A percentile compares a stretch with the other conserved stretches of the same genome.
phyloP scores from a whole-genome alignment of 176 grass and related monocot species.

The Lolium perenne region DNA sequence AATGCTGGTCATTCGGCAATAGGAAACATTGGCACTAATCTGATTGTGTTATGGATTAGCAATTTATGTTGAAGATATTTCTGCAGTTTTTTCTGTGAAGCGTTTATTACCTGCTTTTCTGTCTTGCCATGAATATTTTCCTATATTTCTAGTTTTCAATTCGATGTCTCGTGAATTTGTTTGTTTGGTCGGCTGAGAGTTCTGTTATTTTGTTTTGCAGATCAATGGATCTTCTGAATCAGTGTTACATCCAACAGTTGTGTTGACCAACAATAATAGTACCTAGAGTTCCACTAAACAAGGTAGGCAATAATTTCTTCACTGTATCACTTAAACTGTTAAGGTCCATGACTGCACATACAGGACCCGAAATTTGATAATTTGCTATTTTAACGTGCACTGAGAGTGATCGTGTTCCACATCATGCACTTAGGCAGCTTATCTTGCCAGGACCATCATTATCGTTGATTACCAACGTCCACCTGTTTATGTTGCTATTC shows the following conservation, averaged over 20 bases:
- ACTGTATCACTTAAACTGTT: background rate
- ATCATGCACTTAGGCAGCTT: background rate
- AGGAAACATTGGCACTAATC: constrained; percentile 1
- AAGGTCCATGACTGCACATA: background rate
- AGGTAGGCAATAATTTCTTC: constrained; percentile 43
- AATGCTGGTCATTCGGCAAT: constrained; percentile 1
- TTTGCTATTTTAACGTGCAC: background rate
- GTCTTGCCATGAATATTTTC: background rate
- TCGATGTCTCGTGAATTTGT: constrained; percentile 27
- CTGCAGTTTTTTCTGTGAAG: background rate
- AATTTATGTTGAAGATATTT: constrained; percentile 18
- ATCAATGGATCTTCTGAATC: constrained; percentile 40
- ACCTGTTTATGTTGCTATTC: background rate
- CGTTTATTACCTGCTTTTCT: background rate
- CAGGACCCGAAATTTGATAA: background rate
- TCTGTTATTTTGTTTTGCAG: constrained; percentile 34
- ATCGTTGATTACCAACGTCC: background rate
- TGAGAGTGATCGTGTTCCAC: background rate
- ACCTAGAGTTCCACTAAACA: constrained; percentile 47
- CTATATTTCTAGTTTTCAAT: background rate
- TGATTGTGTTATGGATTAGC: constrained; percentile 21
- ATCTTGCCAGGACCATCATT: constrained; percentile 3
- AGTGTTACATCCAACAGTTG: constrained; percentile 58
- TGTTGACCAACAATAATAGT: constrained; percentile 52
- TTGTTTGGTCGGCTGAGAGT: constrained; percentile 15